Evolutionary conservation across 2,329 filamentous ascomycete genomes (phyloP).

Genomic region (Fusarium xylarioides): DNA sequence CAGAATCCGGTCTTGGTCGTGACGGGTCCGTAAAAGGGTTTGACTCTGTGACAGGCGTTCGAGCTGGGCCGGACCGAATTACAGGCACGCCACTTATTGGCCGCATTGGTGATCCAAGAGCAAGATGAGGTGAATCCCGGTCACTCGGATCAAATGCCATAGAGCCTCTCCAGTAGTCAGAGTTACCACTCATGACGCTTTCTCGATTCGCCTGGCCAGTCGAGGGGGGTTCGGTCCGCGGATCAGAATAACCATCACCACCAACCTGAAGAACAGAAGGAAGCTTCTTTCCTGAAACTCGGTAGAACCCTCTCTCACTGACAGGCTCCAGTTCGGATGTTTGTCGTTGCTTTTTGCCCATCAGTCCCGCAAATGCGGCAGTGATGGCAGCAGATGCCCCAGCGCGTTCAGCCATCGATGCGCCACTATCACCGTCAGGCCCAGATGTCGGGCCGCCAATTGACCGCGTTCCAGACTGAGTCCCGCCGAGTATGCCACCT

Average conservation of each 20-base stretch:
- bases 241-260: constrained; percentile 70
- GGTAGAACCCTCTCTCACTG: constrained; percentile 69
- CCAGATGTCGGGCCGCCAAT: constrained; percentile 25
- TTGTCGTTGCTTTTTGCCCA: constrained; percentile 49
- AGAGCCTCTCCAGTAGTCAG: constrained; percentile 64
- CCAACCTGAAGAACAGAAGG: constrained; percentile 69
- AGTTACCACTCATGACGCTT: constrained; percentile 58
- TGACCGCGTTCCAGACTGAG: constrained; percentile 44
- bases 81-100: constrained; percentile 69
- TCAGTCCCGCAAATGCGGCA: constrained; percentile 58
- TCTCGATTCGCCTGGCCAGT: constrained; percentile 42
- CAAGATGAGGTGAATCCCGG: constrained; percentile 52
- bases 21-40: constrained; percentile 57
- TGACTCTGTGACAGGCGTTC: constrained; percentile 67
- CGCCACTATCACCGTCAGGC: constrained; percentile 31
- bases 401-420: constrained; percentile 58
- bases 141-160: constrained; percentile 53
- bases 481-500: constrained; percentile 55
- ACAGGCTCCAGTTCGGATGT: constrained; percentile 45
- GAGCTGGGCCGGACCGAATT: constrained; percentile 71
- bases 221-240: neutral
- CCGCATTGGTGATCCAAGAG: constrained; percentile 67
- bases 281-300: constrained; percentile 71
- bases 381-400: constrained; percentile 52
- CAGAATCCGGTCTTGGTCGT: constrained; percentile 39